Base-by-base conservation (phyloP, 257 asterid genomes). In the Solanum sitiens region DNA sequence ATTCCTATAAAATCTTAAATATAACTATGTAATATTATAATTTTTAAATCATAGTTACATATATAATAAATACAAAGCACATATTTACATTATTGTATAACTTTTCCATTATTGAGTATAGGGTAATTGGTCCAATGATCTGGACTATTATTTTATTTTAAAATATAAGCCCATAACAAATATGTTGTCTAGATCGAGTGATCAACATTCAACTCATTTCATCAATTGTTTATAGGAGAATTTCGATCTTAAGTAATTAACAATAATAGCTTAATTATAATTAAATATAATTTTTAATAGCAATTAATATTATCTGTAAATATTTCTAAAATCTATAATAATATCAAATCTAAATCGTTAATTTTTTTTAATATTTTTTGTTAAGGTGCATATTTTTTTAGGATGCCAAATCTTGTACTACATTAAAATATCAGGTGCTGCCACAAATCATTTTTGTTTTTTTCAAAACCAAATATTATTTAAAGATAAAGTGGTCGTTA, bases 401-500 rank as follows among this genome's bases (percentile, higher is more conserved):
- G 14, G 27, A 4, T 71, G 11, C 80, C 47, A 73, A 35, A 73
- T 35, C 44, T 73, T 73, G 30, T 39, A 35, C 50, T 11, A 37
- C 16, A 27, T 68, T 21, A 1, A 68, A 9, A 15, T 70, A 70
- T 72, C 27, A 75, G 83, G 59, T 23, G 23, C 59, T 75, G 59
- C 59, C 33, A 75, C 33, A 21, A 75, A 39, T 39, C 15, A 27
- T 56, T 18, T 68, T 75, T 27, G 30, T 27, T 2, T 6, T 6
- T 39, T 39, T 1, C 23, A 1, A 27, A 11, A 4, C 59, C 56
- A 32, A 40, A 11, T 11, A 75, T 23, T 75, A 76, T 76, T 76
- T 76, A n/a, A 76, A 76, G 37, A 76, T 76, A 77, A n/a, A 42
- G n/a, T 77, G 37, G 39, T 77, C 61, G 39, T 77, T 77, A 77